phyloP scores from a whole-genome alignment of 2,329 filamentous ascomycete species.

The Alternaria angustiovoidea region DNA sequence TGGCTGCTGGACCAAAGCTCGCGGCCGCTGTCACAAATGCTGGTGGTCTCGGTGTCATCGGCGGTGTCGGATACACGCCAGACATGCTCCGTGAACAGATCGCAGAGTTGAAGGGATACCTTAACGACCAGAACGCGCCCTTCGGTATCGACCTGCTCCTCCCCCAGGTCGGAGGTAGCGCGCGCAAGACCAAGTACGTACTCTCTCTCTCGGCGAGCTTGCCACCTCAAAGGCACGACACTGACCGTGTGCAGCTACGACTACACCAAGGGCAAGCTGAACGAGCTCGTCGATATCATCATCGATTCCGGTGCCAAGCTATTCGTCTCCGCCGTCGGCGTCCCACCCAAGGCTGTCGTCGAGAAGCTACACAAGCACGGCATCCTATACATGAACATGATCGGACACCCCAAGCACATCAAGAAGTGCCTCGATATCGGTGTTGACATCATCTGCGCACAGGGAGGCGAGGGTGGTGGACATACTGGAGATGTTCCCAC shows the following conservation, averaged over 20 bases:
- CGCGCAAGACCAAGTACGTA: slow-evolving; percentile 87
- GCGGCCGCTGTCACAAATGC: slow-evolving; percentile 97
- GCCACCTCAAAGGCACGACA: not conserved
- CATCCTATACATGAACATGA: slow-evolving; percentile 99
- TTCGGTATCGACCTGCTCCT: slow-evolving; percentile 95
- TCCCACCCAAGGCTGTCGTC: slow-evolving; percentile 87
- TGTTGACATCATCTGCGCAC: slow-evolving; percentile 96
- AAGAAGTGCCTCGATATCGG: slow-evolving; percentile 90
- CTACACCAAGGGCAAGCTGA: slow-evolving; percentile 98
- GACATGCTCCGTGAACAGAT: slow-evolving; percentile 98
- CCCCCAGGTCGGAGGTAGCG: slow-evolving; percentile 91
- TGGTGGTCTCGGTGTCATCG: slow-evolving; percentile 94
- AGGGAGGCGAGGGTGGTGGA: slow-evolving; percentile 96
- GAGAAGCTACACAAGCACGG: slow-evolving; percentile 87
- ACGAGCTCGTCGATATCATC: slow-evolving; percentile 88
- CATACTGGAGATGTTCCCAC: slow-evolving; percentile 96
- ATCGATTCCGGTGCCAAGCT: slow-evolving; percentile 90
- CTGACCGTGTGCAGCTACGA: slow-evolving; percentile 75
- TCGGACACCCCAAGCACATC: slow-evolving; percentile 99
- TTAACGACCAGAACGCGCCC: slow-evolving; percentile 89
- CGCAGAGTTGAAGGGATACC: slow-evolving; percentile 86
- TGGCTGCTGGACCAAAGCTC: slow-evolving; percentile 93
- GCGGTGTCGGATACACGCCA: slow-evolving; percentile 93
- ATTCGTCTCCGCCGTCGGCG: slow-evolving; percentile 96
- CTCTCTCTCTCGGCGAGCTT: not conserved